A percentile compares a stretch with the other conserved stretches of the same genome.
phyloP scores from a whole-genome alignment of 176 grass and related monocot genomes.

The Carex littledalei region DNA sequence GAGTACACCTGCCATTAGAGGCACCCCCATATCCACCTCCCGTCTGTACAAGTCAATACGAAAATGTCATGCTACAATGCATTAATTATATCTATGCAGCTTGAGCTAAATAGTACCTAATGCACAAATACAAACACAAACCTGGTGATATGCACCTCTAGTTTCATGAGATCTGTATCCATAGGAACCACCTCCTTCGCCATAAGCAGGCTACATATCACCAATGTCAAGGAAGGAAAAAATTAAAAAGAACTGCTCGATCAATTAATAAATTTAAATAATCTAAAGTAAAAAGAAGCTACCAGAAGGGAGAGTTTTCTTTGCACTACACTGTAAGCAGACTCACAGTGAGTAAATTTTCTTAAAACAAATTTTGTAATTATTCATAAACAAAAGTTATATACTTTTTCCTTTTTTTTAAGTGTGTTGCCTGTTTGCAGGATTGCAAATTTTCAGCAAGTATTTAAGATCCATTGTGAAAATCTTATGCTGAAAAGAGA shows the following conservation, averaged over 20 bases:
- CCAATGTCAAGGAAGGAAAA: background rate
- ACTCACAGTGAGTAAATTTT: background rate
- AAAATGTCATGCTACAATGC: background rate
- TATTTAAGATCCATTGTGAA: background rate
- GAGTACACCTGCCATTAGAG: slow-evolving; percentile 81
- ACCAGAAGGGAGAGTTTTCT: background rate
- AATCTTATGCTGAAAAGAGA: background rate
- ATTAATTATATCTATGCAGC: background rate
- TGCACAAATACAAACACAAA: slow-evolving; percentile 25
- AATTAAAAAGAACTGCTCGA: background rate
- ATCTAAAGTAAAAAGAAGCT: background rate
- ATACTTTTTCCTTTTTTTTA: background rate
- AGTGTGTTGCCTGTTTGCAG: background rate
- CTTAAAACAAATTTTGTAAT: background rate
- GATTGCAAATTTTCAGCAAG: background rate
- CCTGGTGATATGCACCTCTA: slow-evolving; percentile 76
- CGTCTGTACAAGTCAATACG: slow-evolving; percentile 26
- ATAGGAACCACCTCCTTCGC: slow-evolving; percentile 58
- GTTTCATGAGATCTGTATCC: slow-evolving; percentile 38
- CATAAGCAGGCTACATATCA: slow-evolving; percentile 51
- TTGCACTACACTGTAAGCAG: background rate
- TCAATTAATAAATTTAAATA: background rate
- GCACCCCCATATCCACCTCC: slow-evolving; percentile 83
- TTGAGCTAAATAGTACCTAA: background rate
- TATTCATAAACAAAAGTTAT: background rate